Evolutionary conservation across 2,329 filamentous ascomycete species (phyloP).

Genomic region (Davidsoniella eucalypti): DNA sequence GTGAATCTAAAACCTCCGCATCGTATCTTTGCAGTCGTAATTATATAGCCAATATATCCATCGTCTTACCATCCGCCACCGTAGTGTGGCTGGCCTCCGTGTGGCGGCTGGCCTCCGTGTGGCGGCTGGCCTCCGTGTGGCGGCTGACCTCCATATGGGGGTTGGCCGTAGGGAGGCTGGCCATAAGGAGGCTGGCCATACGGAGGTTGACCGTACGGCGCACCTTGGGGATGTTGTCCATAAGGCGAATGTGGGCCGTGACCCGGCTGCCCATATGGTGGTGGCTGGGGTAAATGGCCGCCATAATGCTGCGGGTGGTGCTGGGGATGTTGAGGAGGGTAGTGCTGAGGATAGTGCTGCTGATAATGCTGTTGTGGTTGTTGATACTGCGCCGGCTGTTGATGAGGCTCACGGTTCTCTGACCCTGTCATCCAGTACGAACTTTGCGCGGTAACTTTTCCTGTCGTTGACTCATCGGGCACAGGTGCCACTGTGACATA

Average conservation of each 20-base stretch:
- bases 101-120: not conserved
- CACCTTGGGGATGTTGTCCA: slow-evolving; percentile 1
- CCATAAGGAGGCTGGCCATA: slow-evolving; percentile 1
- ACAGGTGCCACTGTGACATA: not conserved
- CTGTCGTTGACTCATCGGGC: not conserved
- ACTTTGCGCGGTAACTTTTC: not conserved
- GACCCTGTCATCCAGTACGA: slow-evolving; percentile 10
- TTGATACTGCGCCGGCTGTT: not conserved
- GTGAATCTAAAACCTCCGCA: too few relatives aligned
- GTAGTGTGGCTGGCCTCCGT: slow-evolving; percentile 3
- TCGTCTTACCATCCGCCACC: slow-evolving; percentile 2
- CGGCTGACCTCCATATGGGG: not conserved
- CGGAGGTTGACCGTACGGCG: slow-evolving; percentile 1
- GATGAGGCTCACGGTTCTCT: not conserved
- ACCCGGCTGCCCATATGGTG: not conserved
- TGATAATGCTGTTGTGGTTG: not conserved
- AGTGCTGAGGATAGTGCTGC: not conserved
- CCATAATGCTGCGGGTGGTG: not conserved
- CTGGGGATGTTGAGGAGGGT: not conserved
- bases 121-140: not conserved
- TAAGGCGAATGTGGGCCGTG: not conserved
- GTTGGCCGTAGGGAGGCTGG: slow-evolving; percentile 3
- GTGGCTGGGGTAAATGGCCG: not conserved
- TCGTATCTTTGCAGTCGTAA: too few relatives aligned
- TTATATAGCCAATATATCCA: too few relatives aligned